Evolutionary conservation across 2,329 filamentous ascomycete species (phyloP).

Genomic region (Clonostachys sp.): DNA sequence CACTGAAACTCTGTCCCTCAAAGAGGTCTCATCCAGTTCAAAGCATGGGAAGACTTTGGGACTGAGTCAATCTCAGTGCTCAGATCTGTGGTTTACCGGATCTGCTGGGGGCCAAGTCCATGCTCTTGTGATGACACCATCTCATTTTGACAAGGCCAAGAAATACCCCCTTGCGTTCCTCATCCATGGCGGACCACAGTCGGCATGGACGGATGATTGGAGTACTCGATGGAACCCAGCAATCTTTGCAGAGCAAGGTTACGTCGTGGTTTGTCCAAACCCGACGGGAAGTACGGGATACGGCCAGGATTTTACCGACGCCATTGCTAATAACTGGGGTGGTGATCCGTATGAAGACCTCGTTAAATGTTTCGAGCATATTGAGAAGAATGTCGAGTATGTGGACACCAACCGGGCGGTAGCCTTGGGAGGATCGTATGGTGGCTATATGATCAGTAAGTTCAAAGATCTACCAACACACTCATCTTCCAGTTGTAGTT

Average conservation of each 20-base stretch:
- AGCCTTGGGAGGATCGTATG: slow-evolving; percentile 70
- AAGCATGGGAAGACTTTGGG: slow-evolving; percentile 64
- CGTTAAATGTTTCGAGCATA: slow-evolving; percentile 71
- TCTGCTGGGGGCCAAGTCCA: slow-evolving; percentile 63
- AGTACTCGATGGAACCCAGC: slow-evolving; percentile 82
- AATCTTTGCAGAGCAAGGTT: slow-evolving; percentile 83
- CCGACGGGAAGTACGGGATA: slow-evolving; percentile 81
- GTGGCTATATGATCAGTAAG: slow-evolving; percentile 70
- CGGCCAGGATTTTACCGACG: slow-evolving; percentile 71
- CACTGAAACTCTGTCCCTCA: slow-evolving; percentile 25
- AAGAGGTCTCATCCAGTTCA: slow-evolving; percentile 57
- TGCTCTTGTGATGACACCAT: slow-evolving; percentile 62
- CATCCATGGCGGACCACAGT: slow-evolving; percentile 81
- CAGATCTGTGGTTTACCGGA: slow-evolving; percentile 66
- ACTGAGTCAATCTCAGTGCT: slow-evolving; percentile 57
- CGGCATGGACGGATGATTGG: slow-evolving; percentile 72
- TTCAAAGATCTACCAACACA: slow-evolving; percentile 1
- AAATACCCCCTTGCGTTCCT: slow-evolving; percentile 77
- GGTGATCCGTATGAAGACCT: slow-evolving; percentile 81
- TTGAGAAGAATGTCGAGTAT: slow-evolving; percentile 60
- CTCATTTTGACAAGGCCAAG: slow-evolving; percentile 61
- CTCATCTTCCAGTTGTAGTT: background rate
- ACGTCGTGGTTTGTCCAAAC: slow-evolving; percentile 77
- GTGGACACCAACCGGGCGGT: slow-evolving; percentile 68
- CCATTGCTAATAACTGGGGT: slow-evolving; percentile 78